Conservation (phyloP, 2,329 filamentous ascomycete species). For the Pseudogymnoascus sp. region DNA sequence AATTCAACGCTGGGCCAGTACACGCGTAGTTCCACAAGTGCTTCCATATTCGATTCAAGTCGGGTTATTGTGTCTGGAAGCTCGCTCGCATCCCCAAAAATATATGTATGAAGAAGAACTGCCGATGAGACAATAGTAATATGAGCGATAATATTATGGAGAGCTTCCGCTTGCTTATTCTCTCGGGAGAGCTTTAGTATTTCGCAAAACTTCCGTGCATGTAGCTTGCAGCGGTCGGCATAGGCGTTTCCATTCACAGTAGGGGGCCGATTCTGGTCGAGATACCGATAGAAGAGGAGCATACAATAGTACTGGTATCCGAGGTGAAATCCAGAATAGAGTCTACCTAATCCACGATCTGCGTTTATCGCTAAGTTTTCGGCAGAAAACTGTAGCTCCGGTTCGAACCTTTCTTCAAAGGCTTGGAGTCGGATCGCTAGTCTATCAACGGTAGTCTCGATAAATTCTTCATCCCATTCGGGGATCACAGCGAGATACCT, state of each 20-base stretch:
- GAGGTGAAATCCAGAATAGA: constrained; percentile 30
- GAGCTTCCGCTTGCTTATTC: constrained; percentile 20
- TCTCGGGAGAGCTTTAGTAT: constrained; percentile 24
- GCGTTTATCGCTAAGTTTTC: constrained; percentile 25
- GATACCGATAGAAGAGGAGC: constrained; percentile 29
- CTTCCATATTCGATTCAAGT: constrained; percentile 28
- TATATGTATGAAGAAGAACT: constrained; percentile 28
- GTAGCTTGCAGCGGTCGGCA: constrained; percentile 25
- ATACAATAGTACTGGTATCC: constrained; percentile 30
- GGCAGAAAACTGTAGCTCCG: constrained; percentile 15
- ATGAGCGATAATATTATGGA: constrained; percentile 31
- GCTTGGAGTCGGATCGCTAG: constrained; percentile 17
- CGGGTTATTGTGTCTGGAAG: constrained; percentile 21
- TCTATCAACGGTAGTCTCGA: constrained; percentile 14
- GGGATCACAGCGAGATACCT: constrained; percentile 22
- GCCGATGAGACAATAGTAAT: constrained; percentile 31
- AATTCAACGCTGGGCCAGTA: constrained; percentile 30
- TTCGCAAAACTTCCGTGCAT: constrained; percentile 27
- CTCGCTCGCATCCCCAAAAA: constrained; percentile 28
- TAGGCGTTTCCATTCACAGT: constrained; percentile 26
- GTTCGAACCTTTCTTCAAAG: constrained; percentile 22
- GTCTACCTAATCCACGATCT: constrained; percentile 23
- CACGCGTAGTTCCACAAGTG: constrained; percentile 25
- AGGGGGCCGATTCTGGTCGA: constrained; percentile 25
- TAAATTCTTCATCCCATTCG: constrained; percentile 26